These are phyloP conservation scores for Karstenula rhodostoma DNA, from an alignment of 2,329 filamentous ascomycete species.

Conservation along the genomic window DNA sequence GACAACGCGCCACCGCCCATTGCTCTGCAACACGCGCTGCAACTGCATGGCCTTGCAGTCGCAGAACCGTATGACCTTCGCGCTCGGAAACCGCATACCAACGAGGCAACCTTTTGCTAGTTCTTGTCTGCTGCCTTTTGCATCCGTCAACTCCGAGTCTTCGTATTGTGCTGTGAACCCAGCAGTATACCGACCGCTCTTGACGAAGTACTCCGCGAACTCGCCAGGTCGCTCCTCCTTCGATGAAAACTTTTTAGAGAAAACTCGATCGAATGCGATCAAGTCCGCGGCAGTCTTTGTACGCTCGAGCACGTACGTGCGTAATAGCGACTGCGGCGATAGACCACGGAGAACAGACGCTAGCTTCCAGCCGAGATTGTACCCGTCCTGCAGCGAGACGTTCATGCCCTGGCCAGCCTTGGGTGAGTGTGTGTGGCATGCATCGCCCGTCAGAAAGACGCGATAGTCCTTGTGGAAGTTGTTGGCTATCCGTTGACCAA, in stretches of 20 bases:
- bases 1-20: constrained; percentile 62
- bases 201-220: constrained; percentile 66
- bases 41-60: constrained; percentile 67
- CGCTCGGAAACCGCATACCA: constrained; percentile 61
- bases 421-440: constrained; percentile 73
- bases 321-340: constrained; percentile 62
- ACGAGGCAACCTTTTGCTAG: constrained; percentile 51
- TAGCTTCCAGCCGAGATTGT: constrained; percentile 67
- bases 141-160: constrained; percentile 57
- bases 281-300: constrained; percentile 56
- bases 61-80: constrained; percentile 66
- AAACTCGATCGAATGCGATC: constrained; percentile 67
- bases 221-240: constrained; percentile 56
- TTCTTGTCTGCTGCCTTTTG: constrained; percentile 42
- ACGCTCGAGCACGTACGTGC: constrained; percentile 70
- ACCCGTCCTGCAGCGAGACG: constrained; percentile 66
- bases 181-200: constrained; percentile 67
- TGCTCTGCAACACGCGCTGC: constrained; percentile 58
- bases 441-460: constrained; percentile 75
- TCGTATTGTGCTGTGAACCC: constrained; percentile 66
- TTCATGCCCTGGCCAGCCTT: constrained; percentile 76
- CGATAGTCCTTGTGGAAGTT: constrained; percentile 71
- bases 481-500: constrained; percentile 75
- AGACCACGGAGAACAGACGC: constrained; percentile 55
- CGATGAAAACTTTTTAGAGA: constrained; percentile 62